phyloP scores from a whole-genome alignment of 1,139 yeast species.

The Geotrichum klebahnii region DNA sequence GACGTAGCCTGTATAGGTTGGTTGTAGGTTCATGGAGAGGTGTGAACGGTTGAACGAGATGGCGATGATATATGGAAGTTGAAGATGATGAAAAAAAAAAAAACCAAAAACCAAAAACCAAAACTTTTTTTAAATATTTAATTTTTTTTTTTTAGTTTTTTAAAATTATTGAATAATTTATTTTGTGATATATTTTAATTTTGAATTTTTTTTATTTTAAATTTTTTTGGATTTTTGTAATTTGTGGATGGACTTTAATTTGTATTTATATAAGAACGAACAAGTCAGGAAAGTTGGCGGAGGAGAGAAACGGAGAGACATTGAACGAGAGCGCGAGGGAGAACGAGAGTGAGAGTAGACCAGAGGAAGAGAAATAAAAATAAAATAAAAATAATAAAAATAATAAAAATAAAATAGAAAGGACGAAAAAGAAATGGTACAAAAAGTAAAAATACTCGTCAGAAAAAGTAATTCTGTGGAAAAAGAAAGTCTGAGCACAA shows the following conservation, averaged over 20 bases:
- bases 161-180: no score
- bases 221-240: no score
- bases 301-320: background rate
- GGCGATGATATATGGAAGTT: background rate
- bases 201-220: no score
- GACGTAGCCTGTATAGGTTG: slow-evolving; percentile 75
- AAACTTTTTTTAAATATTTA: background rate
- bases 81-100: background rate
- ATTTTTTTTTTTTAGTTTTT: background rate
- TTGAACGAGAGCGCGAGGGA: background rate
- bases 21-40: slow-evolving; percentile 38
- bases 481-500: no score
- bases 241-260: no score
- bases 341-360: background rate
- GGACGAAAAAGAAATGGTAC: background rate
- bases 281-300: no score
- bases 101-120: background rate
- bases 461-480: no score
- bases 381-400: background rate
- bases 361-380: slow-evolving; percentile 1
- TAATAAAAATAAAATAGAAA: slow-evolving; percentile 8
- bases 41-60: background rate
- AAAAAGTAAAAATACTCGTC: no score
- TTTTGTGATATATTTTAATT: no score
- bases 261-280: no score